Percentiles rank a stretch among this genome's conserved stretches.
Conservation (phyloP, 257 asterid species). For the Phtheirospermum japonicum region DNA sequence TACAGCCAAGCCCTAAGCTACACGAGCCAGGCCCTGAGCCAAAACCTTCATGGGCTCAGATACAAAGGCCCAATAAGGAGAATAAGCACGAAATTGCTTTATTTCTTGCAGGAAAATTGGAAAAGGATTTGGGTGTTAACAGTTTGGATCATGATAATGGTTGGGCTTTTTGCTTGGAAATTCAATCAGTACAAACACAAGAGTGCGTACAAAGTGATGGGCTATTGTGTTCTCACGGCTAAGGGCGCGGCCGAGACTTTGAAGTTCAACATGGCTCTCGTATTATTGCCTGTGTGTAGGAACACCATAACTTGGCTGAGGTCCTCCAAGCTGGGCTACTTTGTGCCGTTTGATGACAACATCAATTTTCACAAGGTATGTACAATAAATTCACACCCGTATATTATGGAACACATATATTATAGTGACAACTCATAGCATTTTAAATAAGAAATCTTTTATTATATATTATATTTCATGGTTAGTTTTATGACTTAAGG, state of each 20-base stretch:
- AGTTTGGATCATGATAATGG: conserved; percentile 68
- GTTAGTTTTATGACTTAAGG: too few relatives aligned
- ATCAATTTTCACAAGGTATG: conserved; percentile 92
- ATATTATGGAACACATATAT: background rate
- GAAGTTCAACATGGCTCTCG: conserved; percentile 88
- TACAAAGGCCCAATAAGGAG: conserved; percentile 50
- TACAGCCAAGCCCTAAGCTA: conserved; percentile 95
- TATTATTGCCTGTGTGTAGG: conserved; percentile 91
- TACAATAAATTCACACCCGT: background rate
- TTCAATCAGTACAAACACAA: conserved; percentile 68
- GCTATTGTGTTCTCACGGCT: conserved; percentile 89
- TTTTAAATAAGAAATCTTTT: too few relatives aligned
- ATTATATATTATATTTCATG: too few relatives aligned
- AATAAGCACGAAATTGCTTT: conserved; percentile 49
- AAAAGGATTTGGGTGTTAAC: conserved; percentile 78
- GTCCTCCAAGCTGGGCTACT: conserved; percentile 60
- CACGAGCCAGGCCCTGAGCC: conserved; percentile 98
- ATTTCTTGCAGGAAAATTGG: conserved; percentile 78
- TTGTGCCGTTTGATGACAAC: conserved; percentile 93
- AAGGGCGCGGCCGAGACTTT: conserved; percentile 97
- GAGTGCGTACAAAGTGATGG: conserved; percentile 72
- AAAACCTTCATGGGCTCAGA: conserved; percentile 80
- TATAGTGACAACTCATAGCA: too few relatives aligned
- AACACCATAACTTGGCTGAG: conserved; percentile 89
- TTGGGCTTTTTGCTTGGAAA: conserved; percentile 85